Conservation (phyloP, 805 yeast genomes). For the Candida broadrunensis region DNA sequence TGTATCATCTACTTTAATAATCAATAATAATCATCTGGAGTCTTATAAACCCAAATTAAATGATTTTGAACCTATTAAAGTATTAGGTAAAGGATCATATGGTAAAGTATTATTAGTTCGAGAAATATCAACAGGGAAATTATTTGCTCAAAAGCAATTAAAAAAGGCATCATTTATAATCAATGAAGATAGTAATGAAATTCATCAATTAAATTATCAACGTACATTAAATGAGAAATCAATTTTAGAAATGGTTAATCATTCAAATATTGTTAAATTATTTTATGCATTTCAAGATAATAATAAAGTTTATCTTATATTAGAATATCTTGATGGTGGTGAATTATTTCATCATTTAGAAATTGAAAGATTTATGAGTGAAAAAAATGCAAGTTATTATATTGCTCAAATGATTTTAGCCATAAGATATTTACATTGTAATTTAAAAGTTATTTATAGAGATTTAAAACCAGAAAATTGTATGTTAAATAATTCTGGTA, state of each 20-base stretch:
- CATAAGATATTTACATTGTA: conserved; percentile 33
- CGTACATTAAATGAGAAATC: conserved; percentile 41
- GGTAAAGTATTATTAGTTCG: conserved; percentile 42
- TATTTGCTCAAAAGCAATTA: conserved; percentile 44
- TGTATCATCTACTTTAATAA: conserved; percentile 22
- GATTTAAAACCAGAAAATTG: conserved; percentile 47
- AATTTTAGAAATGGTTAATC: conserved; percentile 39
- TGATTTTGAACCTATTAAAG: conserved; percentile 42
- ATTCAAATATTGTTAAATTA: conserved; percentile 43
- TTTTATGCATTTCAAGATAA: conserved; percentile 45
- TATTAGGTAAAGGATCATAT: conserved; percentile 42
- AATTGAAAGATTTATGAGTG: conserved; percentile 17
- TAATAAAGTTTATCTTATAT: conserved; percentile 40
- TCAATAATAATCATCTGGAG: conserved; percentile 6
- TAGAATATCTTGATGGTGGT: conserved; percentile 45
- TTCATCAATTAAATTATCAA: conserved; percentile 29
- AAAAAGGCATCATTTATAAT: conserved; percentile 35
- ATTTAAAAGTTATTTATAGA: conserved; percentile 38
- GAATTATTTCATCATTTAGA: conserved; percentile 44
- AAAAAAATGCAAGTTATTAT: conserved; percentile 38
- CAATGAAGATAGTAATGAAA: conserved; percentile 28
- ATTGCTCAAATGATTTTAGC: conserved; percentile 43
- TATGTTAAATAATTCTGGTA: conserved; percentile 39
- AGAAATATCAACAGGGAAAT: conserved; percentile 33
- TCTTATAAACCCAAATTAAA: conserved; percentile 25